Base-by-base conservation (phyloP, 129 eudicot species). In the Pittosporum tobira region DNA sequence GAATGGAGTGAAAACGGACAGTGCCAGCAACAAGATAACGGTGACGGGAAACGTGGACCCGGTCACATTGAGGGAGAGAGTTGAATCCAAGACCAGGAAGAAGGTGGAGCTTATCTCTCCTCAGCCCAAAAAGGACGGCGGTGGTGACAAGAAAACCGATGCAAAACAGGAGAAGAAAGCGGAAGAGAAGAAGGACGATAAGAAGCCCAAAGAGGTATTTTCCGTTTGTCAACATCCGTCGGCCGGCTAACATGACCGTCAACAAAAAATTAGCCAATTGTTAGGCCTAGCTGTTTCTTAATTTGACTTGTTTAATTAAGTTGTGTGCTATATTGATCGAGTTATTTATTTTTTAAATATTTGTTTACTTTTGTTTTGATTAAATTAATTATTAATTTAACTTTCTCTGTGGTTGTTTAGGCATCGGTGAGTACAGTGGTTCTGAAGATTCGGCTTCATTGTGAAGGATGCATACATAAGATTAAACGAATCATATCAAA, bases 31-130 rank as follows among this genome's bases (percentile, higher is more conserved):
- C 62, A 82, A 77, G 74, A n/a, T 83, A 3, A 83, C 79, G 67
- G 85, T 83, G 46, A 67, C 61, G 7, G 96, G 96, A 9, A 73
- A 75, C 13, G 73, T 80, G 51, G 83, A 87, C 46, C 94, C 96
- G 63, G 71, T 62, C 57, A 71, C 70, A 62, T 61, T 87, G 40
- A 67, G 67, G 61, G 96, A 83, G 37, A 77, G 70, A 53, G 64
- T 87, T 2, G 96, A 83, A 73, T 38, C 37, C 59, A 83, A 70
- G 54, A 80, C 79, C 2, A 83, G 73, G 62, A 83, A 75, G 73
- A 78, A 68, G 52, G 86, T 73, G 24, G 85, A 87, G 48, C 73
- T 87, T 4, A 18, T 87, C 43, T 80, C 94, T 34, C 88, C 96
- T 27, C 64, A 44, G 60, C 79, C 81, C 23, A 61, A 71, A 58